Conservation (phyloP, 768 basidiomycete genomes). For the Aureoboletus auriporus region DNA sequence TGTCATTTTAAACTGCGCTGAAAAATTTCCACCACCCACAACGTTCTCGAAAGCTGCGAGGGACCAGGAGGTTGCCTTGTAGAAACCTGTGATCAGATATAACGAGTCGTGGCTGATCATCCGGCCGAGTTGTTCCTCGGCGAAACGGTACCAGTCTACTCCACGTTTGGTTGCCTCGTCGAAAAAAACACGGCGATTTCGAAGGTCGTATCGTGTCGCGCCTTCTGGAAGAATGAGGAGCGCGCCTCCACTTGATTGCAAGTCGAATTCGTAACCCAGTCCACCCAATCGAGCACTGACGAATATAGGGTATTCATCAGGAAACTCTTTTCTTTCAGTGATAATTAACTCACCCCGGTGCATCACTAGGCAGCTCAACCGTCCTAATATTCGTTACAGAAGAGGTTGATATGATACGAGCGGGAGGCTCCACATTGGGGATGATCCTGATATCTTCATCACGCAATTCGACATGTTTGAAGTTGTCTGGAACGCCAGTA, state of each 20-base stretch:
- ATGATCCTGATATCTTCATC: slow-evolving; percentile 1
- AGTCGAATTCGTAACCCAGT: slow-evolving; percentile 5
- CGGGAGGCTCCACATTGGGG: background rate
- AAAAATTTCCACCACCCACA: background rate
- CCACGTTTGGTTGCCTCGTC: slow-evolving; percentile 18
- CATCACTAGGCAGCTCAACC: background rate
- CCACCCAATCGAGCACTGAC: no score
- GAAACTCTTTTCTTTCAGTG: no score
- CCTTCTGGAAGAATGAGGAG: slow-evolving; percentile 32
- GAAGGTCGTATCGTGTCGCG: slow-evolving; percentile 18
- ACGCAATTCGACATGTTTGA: slow-evolving; percentile 16
- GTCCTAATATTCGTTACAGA: background rate
- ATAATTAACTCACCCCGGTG: no score
- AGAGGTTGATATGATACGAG: slow-evolving; percentile 3
- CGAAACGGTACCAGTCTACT: slow-evolving; percentile 25
- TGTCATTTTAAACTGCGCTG: background rate
- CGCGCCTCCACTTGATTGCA: slow-evolving; percentile 24
- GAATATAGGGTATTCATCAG: no score
- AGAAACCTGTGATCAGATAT: slow-evolving; percentile 20
- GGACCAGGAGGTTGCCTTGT: slow-evolving; percentile 15
- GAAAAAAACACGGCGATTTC: slow-evolving; percentile 14
- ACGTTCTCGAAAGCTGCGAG: slow-evolving; percentile 11
- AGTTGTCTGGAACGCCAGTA: slow-evolving; percentile 22
- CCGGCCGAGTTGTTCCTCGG: slow-evolving; percentile 7
- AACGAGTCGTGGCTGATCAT: slow-evolving; percentile 19